Evolutionary conservation across 768 basidiomycete species (phyloP).

Genomic region (Brasilioporus rufonigricans): DNA sequence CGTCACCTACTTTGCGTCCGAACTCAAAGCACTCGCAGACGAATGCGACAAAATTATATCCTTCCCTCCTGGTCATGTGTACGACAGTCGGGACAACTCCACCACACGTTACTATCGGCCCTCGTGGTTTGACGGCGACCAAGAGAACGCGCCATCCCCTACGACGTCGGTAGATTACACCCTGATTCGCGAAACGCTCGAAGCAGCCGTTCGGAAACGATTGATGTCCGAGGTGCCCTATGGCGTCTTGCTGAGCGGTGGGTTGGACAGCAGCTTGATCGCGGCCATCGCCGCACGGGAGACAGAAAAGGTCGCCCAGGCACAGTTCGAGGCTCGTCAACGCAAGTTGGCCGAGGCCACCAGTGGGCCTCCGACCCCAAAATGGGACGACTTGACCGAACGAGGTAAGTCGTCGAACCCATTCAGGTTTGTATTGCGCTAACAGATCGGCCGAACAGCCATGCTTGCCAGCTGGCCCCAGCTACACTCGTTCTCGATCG

Average conservation of each 20-base stretch:
- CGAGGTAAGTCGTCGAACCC: constrained; percentile 43
- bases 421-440: not conserved
- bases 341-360: constrained; percentile 50
- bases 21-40: constrained; percentile 86
- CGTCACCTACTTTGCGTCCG: constrained; percentile 89
- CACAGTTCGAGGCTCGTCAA: constrained; percentile 71
- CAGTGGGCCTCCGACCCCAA: constrained; percentile 61
- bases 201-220: constrained; percentile 90
- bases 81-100: constrained; percentile 78
- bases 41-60: constrained; percentile 94
- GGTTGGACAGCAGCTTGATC: constrained; percentile 93
- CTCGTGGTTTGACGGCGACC: constrained; percentile 86
- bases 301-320: constrained; percentile 85
- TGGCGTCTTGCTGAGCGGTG: constrained; percentile 93
- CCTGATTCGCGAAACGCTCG: constrained; percentile 75
- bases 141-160: constrained; percentile 57
- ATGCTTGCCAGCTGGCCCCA: constrained; percentile 90
- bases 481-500: constrained; percentile 97
- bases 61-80: constrained; percentile 97
- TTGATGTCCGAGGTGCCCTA: constrained; percentile 99
- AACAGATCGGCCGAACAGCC: constrained; percentile 37
- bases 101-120: constrained; percentile 86
- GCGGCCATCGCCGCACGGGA: constrained; percentile 93
- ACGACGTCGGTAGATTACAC: constrained; percentile 61
- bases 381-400: constrained; percentile 44